A percentile compares a stretch with the other conserved stretches of the same genome.
Evolutionary conservation across 371 early-diverging fungal species (phyloP).

Genomic region (Actinomucor elegans): DNA sequence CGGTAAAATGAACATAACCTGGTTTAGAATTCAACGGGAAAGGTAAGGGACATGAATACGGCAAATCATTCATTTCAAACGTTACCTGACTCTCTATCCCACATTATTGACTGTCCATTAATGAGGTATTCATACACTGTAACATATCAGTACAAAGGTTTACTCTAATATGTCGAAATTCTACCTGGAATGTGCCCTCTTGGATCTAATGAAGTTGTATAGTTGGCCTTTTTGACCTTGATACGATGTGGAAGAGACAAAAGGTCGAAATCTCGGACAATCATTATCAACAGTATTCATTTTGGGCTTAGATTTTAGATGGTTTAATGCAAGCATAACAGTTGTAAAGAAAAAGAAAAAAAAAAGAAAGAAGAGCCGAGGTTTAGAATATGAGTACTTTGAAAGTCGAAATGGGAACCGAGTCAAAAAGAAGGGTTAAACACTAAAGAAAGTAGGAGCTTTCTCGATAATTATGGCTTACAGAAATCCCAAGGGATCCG

Average conservation of each 20-base stretch:
- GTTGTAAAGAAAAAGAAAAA: background rate
- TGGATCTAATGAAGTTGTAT: conserved; percentile 66
- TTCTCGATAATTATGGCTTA: no score
- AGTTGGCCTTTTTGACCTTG: conserved; percentile 33
- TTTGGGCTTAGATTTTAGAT: background rate
- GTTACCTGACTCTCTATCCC: conserved; percentile 71
- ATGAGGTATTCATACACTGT: conserved; percentile 67
- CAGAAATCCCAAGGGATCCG: conserved; percentile 8
- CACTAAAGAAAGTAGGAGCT: conserved; percentile 2
- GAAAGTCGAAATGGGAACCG: background rate
- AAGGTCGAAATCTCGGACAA: conserved; percentile 30
- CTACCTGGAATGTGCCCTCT: conserved; percentile 73
- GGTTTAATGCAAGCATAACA: background rate
- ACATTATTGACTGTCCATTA: conserved; percentile 68
- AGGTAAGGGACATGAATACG: conserved; percentile 57
- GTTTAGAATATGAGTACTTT: background rate
- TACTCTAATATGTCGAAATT: background rate
- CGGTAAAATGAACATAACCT: conserved; percentile 71
- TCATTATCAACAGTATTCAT: conserved; percentile 21
- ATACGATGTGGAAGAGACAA: conserved; percentile 19
- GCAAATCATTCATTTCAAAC: conserved; percentile 52
- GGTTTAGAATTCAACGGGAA: conserved; percentile 27
- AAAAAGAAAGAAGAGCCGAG: background rate
- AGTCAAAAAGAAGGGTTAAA: background rate
- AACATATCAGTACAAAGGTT: no score